These are phyloP conservation scores for Syzygium grande DNA, from an alignment of 345 rosid genomes.

Conservation along the genomic window DNA sequence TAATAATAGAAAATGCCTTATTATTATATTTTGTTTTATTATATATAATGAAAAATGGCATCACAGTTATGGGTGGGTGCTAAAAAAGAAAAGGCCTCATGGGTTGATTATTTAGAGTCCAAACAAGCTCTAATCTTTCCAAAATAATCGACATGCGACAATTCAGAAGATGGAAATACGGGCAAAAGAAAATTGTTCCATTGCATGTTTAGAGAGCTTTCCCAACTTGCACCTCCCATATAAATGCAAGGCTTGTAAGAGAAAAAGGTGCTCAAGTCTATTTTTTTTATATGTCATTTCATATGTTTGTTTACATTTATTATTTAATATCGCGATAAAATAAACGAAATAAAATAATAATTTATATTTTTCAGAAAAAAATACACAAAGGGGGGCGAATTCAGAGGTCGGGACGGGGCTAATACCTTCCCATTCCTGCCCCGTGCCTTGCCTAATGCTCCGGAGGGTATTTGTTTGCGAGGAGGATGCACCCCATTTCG, in stretches of 20 bases:
- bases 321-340: neutral
- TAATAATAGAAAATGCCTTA: neutral
- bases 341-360: neutral
- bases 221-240: neutral
- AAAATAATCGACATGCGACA: neutral
- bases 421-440: neutral
- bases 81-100: neutral
- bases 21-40: neutral
- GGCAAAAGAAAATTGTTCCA: neutral
- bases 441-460: neutral
- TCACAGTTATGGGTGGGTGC: neutral
- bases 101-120: neutral
- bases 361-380: neutral
- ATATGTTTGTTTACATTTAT: neutral
- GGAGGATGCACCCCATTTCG: neutral
- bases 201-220: neutral
- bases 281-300: neutral
- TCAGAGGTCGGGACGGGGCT: neutral
- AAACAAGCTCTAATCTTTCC: neutral
- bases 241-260: neutral
- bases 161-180: neutral
- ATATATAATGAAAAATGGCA: neutral
- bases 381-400: too few species aligned
- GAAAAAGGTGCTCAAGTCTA: neutral
- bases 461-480: neutral